Evolutionary conservation across 768 basidiomycete species (phyloP), one percentile per base, ranked within the genome.

Genomic region (Punctularia strigosozonata): DNA sequence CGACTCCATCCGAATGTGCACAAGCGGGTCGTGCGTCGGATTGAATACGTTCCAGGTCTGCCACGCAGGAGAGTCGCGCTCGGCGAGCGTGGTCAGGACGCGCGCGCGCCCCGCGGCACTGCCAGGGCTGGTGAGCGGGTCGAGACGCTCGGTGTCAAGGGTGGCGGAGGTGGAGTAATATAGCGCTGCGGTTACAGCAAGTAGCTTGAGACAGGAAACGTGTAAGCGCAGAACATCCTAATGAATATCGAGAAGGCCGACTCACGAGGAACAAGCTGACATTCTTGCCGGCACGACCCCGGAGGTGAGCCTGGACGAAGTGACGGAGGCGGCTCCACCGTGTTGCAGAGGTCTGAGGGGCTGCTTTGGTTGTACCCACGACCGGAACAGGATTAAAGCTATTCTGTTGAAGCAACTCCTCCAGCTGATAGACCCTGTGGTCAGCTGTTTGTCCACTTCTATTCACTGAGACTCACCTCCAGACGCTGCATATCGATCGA

Each of bases 401-500:
- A 45, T 81, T 77, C 53, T 87, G 87, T 6, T 75, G 73, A 17
- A 95, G 63, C 7, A 98, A 68, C 55, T 99, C 88, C 41, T 86
- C 82, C 31, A 94, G 68, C 82, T 91, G 47, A 28, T 38, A 33
- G 32, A 32, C 20, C 28, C 36, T 21, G 38, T 36, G 21, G 20
- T 52, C 22, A 52, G 38, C 45, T 33, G 6, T 6, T 14, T 7
- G 24, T 36, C 22, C 33, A 38, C 42, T 20, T 5, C 33, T 7
- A 25, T 4, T 1, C 25, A 42, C 25, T 18, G 21, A 41, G 20
- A 60, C 69, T 36, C 50, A 77, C 80, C 63, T 94, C 94, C 19
- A 99, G 61, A 33, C 94, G 77, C 48, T 95, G 91, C 33, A 97
- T 78, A 63, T 99, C 94, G 48, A 99, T 95, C 0, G 89, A 90